Conservation (phyloP, 2,329 filamentous ascomycete species). For the Apiospora kogelbergensis region DNA sequence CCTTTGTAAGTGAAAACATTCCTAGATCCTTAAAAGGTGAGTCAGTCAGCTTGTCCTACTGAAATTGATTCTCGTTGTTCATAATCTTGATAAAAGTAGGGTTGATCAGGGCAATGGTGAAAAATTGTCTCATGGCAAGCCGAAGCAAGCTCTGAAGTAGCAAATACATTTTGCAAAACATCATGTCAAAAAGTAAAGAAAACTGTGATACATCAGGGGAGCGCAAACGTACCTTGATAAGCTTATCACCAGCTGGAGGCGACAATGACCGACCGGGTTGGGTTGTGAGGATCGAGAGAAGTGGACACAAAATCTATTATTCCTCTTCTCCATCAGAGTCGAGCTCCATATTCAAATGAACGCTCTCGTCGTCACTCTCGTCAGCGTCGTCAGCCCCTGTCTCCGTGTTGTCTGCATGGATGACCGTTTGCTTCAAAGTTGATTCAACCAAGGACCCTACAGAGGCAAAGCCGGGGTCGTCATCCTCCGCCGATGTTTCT, state of each 20-base stretch:
- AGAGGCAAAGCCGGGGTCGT: slow-evolving; percentile 14
- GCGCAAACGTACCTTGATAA: slow-evolving; percentile 61
- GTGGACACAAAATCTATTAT: neutral
- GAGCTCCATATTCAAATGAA: slow-evolving; percentile 60
- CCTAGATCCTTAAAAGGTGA: slow-evolving; percentile 79
- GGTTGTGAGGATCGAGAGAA: too few species aligned
- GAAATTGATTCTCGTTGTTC: neutral
- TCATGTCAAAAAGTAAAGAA: slow-evolving; percentile 63
- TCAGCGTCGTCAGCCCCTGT: slow-evolving; percentile 44
- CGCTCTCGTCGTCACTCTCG: slow-evolving; percentile 50
- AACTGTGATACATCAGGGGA: neutral
- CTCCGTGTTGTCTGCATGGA: neutral
- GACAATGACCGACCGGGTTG: too few species aligned
- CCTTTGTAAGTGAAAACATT: slow-evolving; percentile 39
- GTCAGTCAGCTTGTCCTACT: neutral
- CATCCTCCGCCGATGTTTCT: neutral
- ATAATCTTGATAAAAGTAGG: neutral
- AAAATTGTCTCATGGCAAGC: slow-evolving; percentile 94
- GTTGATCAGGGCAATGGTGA: slow-evolving; percentile 82
- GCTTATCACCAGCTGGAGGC: too few species aligned
- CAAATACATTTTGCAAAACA: slow-evolving; percentile 99
- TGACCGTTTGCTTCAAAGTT: neutral
- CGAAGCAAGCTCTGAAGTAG: slow-evolving; percentile 96
- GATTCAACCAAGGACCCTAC: slow-evolving; percentile 14
- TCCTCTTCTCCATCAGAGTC: slow-evolving; percentile 36